Evolutionary conservation across 1,284 basidiomycete genomes (phyloP).

Genomic region (Rhodotorula sp.): DNA sequence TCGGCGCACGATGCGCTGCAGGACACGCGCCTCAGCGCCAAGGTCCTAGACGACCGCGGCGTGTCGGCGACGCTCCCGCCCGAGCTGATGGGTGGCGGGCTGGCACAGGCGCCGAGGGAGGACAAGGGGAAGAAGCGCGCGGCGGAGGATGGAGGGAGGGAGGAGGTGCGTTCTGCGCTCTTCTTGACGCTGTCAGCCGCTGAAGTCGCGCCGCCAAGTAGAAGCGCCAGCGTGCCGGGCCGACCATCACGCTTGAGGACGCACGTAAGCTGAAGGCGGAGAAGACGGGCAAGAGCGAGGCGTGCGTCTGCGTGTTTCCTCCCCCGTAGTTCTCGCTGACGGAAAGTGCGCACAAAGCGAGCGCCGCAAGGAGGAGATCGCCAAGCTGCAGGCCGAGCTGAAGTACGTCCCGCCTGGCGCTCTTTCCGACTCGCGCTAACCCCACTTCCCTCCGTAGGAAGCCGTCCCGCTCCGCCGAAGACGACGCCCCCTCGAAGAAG

Average conservation of each 20-base stretch:
- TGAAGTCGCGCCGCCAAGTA: not conserved
- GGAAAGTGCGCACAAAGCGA: constrained; percentile 55
- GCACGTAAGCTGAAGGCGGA: constrained; percentile 62
- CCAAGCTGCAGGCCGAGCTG: constrained; percentile 82
- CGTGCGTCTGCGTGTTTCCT: constrained; percentile 7
- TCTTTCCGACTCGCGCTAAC: too few relatives aligned
- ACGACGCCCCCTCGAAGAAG: constrained; percentile 20
- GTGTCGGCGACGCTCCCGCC: constrained; percentile 36
- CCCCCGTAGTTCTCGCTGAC: not conserved
- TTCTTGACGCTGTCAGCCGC: not conserved
- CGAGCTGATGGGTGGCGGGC: constrained; percentile 19
- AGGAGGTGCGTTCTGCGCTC: constrained; percentile 8
- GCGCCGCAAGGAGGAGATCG: constrained; percentile 73
- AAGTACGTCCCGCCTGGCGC: constrained; percentile 17
- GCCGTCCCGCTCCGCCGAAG: constrained; percentile 25
- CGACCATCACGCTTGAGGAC: constrained; percentile 58
- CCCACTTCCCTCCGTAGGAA: constrained; percentile 13
- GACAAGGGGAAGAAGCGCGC: constrained; percentile 9
- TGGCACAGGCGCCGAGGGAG: not conserved
- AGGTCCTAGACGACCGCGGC: constrained; percentile 43
- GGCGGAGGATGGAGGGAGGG: constrained; percentile 8
- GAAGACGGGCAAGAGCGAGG: constrained; percentile 57
- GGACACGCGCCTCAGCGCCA: constrained; percentile 38
- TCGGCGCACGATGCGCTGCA: constrained; percentile 52
- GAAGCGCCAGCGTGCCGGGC: constrained; percentile 7